phyloP scores from a whole-genome alignment of 2,329 filamentous ascomycete species.

The Alternaria brassicae region DNA sequence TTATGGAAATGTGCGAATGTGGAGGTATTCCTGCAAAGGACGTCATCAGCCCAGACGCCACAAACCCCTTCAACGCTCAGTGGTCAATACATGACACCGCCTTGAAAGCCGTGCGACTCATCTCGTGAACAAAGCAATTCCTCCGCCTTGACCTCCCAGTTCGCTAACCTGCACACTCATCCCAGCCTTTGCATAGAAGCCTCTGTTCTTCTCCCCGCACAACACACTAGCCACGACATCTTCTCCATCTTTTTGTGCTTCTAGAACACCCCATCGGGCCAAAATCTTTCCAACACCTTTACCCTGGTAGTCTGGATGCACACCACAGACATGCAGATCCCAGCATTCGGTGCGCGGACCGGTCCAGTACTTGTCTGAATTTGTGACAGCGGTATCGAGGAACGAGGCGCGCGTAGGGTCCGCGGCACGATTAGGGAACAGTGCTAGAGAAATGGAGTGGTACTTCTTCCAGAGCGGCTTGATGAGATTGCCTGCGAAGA shows the following conservation, averaged over 20 bases:
- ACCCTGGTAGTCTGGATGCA: conserved; percentile 46
- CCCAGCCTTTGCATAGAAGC: conserved; percentile 35
- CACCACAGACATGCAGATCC: conserved; percentile 40
- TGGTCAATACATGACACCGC: neutral
- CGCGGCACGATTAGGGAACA: conserved; percentile 39
- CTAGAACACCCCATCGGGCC: conserved; percentile 48
- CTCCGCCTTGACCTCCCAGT: conserved; percentile 9
- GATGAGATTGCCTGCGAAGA: conserved; percentile 30
- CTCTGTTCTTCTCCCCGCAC: conserved; percentile 41
- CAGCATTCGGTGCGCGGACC: conserved; percentile 37
- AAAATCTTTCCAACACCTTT: conserved; percentile 49
- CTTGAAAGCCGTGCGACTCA: neutral
- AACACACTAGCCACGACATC: conserved; percentile 35
- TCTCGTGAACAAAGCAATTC: conserved; percentile 31
- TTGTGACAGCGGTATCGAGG: conserved; percentile 29
- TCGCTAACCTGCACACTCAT: conserved; percentile 23
- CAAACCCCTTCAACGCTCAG: neutral
- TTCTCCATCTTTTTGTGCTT: conserved; percentile 42
- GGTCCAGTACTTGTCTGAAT: conserved; percentile 33
- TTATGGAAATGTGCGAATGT: neutral
- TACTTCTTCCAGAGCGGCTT: conserved; percentile 16
- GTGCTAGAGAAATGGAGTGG: conserved; percentile 7
- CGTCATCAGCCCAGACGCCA: neutral
- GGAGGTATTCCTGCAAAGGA: neutral
- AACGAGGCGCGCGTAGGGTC: conserved; percentile 29